These are phyloP conservation scores for Phalaenopsis hybrid DNA, from an alignment of 116 monocot genomes.

Conservation along the genomic window DNA sequence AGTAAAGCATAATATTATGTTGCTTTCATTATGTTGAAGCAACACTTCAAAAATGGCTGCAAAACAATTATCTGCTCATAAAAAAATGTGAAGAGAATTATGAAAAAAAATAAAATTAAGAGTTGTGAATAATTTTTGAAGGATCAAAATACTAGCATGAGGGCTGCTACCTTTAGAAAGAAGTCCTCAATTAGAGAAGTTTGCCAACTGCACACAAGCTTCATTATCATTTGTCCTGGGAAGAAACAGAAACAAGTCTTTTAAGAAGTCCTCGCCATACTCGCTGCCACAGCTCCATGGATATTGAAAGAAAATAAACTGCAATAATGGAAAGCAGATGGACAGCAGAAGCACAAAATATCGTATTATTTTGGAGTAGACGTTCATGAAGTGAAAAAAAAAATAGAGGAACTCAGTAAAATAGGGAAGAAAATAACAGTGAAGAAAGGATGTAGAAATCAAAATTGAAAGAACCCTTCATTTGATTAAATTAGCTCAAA, in stretches of 20 bases:
- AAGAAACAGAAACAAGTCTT: background rate
- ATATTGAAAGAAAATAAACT: background rate
- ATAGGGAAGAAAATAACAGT: background rate
- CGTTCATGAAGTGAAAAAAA: background rate
- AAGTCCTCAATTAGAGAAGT: background rate
- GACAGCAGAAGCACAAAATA: background rate
- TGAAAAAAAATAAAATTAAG: background rate
- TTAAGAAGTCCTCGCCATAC: background rate
- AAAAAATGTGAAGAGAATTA: background rate
- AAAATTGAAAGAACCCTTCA: constrained; percentile 14
- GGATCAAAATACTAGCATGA: background rate
- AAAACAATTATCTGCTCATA: background rate
- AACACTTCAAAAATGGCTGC: background rate
- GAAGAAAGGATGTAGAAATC: background rate
- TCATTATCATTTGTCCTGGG: background rate
- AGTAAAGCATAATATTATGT: background rate
- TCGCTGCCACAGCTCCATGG: background rate
- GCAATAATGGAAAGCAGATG: background rate
- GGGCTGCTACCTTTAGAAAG: background rate
- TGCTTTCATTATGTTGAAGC: background rate
- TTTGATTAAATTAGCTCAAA: constrained; percentile 14
- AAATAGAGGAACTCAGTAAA: background rate
- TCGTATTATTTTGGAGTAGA: background rate
- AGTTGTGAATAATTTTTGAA: background rate
- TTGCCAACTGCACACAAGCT: background rate